Evolutionary conservation across 345 rosid species (phyloP).

Genomic region (Adansonia digitata): DNA sequence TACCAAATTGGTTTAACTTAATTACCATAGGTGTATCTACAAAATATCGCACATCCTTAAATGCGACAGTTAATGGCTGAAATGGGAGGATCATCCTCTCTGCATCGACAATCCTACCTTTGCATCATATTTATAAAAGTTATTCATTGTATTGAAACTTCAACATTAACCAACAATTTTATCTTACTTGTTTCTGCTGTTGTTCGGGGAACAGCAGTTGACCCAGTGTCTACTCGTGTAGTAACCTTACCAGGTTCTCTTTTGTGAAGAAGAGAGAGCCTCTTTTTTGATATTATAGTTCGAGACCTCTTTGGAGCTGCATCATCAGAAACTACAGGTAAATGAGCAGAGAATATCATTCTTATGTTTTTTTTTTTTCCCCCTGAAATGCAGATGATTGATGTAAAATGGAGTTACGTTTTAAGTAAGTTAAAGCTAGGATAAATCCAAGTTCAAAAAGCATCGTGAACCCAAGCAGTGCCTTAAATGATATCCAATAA

Average conservation of each 20-base stretch:
- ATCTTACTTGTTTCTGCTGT: not conserved
- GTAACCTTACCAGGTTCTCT: not conserved
- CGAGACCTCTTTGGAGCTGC: constrained; percentile 49
- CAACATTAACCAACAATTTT: not conserved
- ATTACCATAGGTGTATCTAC: constrained; percentile 44
- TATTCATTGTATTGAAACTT: not conserved
- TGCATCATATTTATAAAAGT: not conserved
- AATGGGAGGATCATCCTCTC: constrained; percentile 55
- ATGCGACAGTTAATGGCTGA: constrained; percentile 37
- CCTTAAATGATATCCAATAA: constrained; percentile 49
- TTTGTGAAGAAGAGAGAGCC: constrained; percentile 18
- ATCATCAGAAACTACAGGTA: not conserved
- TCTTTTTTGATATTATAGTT: constrained; percentile 37
- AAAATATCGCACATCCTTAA: constrained; percentile 36
- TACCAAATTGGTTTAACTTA: not conserved
- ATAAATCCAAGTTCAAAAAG: constrained; percentile 51
- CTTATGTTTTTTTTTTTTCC: too few relatives aligned
- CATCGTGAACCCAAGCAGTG: constrained; percentile 44
- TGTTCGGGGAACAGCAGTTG: not conserved
- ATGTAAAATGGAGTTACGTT: constrained; percentile 34
- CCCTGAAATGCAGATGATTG: not conserved
- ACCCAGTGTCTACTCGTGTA: not conserved
- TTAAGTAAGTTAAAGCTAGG: constrained; percentile 46
- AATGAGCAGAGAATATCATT: not conserved
- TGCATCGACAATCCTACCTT: constrained; percentile 15